Evolutionary conservation across 2,329 filamentous ascomycete genomes (phyloP).

Genomic region (Aspergillaceae sp.): DNA sequence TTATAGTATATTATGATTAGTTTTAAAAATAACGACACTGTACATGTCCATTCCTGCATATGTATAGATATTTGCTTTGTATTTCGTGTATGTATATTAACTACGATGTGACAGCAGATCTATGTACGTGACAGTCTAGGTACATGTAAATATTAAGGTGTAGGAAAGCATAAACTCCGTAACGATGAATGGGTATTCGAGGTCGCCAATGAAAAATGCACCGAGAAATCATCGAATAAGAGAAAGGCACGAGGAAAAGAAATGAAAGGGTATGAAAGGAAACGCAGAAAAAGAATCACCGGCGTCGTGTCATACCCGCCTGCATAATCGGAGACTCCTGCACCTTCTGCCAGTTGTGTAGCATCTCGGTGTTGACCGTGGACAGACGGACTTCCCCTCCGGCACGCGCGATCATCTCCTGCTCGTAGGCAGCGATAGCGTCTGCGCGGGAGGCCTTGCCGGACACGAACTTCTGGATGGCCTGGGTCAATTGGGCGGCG

Average conservation of each 20-base stretch:
- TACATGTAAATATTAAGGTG: no score
- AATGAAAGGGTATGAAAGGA: not conserved
- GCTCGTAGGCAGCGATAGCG: slow-evolving; percentile 21
- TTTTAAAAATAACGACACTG: no score
- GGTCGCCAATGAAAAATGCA: no score
- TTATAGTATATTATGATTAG: no score
- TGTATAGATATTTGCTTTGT: no score
- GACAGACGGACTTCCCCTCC: slow-evolving; percentile 39
- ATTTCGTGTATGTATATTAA: no score
- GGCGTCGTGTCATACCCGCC: slow-evolving; percentile 2
- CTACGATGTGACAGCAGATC: no score
- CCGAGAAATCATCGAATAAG: no score
- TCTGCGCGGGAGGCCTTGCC: slow-evolving; percentile 6
- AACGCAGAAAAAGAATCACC: not conserved
- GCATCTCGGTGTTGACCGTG: slow-evolving; percentile 37
- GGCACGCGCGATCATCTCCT: slow-evolving; percentile 33
- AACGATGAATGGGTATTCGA: not conserved
- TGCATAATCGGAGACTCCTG: slow-evolving; percentile 11
- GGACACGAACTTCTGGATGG: slow-evolving; percentile 6
- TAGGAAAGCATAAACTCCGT: not conserved
- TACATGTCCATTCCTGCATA: no score
- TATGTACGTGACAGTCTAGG: no score
- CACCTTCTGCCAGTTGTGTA: slow-evolving; percentile 35
- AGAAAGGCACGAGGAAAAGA: not conserved
- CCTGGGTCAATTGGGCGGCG: slow-evolving; percentile 11